phyloP scores from a whole-genome alignment of 2,329 filamentous ascomycete species.

The Ophiostoma fasciatum region DNA sequence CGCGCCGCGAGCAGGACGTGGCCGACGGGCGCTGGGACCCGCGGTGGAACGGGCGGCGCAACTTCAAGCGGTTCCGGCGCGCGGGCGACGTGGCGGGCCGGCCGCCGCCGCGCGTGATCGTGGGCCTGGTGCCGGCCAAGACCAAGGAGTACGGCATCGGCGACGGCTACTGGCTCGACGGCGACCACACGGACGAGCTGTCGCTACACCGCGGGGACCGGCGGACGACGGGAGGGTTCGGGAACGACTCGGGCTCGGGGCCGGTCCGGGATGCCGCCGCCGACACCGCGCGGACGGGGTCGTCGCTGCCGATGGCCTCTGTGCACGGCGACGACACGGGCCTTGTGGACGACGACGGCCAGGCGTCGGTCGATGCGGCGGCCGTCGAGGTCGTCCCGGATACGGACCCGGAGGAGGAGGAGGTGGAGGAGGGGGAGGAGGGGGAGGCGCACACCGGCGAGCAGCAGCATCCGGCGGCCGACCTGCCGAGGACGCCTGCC shows the following conservation, averaged over 20 bases:
- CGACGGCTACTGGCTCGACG: slow-evolving; percentile 61
- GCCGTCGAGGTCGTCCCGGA: slow-evolving; percentile 1
- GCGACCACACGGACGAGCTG: no score
- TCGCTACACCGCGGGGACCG: no score
- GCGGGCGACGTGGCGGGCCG: slow-evolving; percentile 35
- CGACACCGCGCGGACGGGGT: no score
- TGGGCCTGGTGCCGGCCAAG: slow-evolving; percentile 56
- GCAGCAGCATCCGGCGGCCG: background rate
- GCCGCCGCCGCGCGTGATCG: slow-evolving; percentile 38
- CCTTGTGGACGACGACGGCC: background rate
- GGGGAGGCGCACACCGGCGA: no score
- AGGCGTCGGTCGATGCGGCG: no score
- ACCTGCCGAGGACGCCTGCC: slow-evolving; percentile 17
- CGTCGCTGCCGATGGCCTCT: background rate
- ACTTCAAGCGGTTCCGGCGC: slow-evolving; percentile 78
- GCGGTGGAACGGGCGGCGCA: slow-evolving; percentile 84
- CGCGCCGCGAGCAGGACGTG: slow-evolving; percentile 34
- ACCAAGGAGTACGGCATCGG: slow-evolving; percentile 59
- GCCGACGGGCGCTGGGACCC: slow-evolving; percentile 60
- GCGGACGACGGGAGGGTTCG: no score
- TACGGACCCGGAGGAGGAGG: slow-evolving; percentile 14
- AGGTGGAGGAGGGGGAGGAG: slow-evolving; percentile 9
- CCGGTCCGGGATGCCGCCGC: no score
- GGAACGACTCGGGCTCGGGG: no score
- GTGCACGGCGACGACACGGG: background rate